phyloP scores from a whole-genome alignment of 2,329 filamentous ascomycete species.

The Ophiostoma sp. region DNA sequence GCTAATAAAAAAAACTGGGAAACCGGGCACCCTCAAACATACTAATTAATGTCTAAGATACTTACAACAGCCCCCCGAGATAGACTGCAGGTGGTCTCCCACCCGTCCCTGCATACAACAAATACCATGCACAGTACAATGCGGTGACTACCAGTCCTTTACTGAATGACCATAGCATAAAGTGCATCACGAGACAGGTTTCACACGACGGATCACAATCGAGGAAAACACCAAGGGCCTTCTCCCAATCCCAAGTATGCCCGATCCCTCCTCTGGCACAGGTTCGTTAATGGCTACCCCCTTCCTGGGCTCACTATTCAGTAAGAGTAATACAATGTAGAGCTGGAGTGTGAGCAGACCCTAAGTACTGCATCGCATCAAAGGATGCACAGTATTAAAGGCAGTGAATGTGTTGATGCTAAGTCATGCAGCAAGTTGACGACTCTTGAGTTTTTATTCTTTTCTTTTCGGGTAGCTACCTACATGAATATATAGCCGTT shows the following conservation, averaged over 20 bases:
- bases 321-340: background rate
- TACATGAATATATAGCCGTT: background rate
- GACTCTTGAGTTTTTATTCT: background rate
- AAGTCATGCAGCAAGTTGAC: background rate
- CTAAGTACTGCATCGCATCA: background rate
- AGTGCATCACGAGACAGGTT: background rate
- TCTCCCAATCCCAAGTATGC: constrained; percentile 8
- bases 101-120: background rate
- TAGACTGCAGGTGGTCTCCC: background rate
- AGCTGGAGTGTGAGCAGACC: background rate
- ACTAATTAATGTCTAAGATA: background rate
- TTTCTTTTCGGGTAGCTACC: background rate
- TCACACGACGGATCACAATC: background rate
- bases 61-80: background rate
- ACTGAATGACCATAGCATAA: background rate
- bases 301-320: background rate
- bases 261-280: background rate
- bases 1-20: background rate
- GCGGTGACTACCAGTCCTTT: background rate
- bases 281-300: background rate
- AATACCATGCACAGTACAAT: too few species aligned
- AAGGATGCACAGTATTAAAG: background rate
- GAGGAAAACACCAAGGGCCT: background rate
- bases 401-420: background rate
- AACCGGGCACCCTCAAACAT: background rate